Percentiles rank a stretch among this genome's conserved stretches.
Conservation (phyloP, 345 rosid genomes). For the Eucalyptus virginea region DNA sequence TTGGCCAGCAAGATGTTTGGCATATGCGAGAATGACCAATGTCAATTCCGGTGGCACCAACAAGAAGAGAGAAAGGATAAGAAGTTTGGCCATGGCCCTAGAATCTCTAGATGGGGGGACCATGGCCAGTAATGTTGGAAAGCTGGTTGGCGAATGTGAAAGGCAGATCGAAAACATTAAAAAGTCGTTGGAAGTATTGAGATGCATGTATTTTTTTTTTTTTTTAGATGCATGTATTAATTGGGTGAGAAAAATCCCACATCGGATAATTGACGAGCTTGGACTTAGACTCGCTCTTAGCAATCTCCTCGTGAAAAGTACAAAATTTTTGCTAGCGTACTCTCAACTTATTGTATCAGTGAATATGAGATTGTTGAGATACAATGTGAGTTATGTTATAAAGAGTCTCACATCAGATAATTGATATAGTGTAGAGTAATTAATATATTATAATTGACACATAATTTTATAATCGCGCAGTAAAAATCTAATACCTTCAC, state of each 20-base stretch:
- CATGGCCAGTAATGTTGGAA: not conserved
- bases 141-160: not conserved
- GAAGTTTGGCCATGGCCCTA: not conserved
- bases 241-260: not conserved
- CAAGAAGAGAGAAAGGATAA: not conserved
- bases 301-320: accelerated
- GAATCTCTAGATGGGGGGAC: not conserved
- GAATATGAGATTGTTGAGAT: not conserved
- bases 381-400: not conserved
- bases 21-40: not conserved
- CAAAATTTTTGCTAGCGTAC: accelerated
- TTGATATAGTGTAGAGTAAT: accelerated
- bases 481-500: not conserved
- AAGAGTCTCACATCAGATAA: not conserved
- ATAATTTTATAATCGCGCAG: accelerated
- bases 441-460: not conserved
- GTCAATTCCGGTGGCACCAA: not conserved
- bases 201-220: not conserved
- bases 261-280: accelerated
- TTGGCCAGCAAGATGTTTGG: not conserved
- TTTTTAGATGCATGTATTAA: not conserved
- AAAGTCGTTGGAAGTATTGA: not conserved
- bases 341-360: not conserved
- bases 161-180: not conserved
- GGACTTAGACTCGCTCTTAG: not conserved